These are phyloP conservation scores for Penicillium sp. DNA, from an alignment of 2,329 filamentous ascomycete species.

Conservation along the genomic window DNA sequence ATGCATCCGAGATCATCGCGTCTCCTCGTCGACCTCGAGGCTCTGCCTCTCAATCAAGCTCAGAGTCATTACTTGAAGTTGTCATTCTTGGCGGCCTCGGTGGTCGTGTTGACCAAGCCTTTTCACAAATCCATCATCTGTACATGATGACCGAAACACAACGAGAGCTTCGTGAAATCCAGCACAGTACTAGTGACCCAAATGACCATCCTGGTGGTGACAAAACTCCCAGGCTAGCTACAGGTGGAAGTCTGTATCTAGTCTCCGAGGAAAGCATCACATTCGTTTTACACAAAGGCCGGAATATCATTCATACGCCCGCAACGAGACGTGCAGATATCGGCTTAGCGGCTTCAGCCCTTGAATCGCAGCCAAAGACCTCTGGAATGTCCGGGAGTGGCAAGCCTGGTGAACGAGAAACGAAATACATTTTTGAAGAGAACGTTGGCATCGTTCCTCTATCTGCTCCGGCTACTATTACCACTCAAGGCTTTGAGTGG, in stretches of 20 bases:
- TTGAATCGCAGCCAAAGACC: not conserved
- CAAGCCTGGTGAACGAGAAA: slow-evolving; percentile 20
- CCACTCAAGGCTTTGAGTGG: slow-evolving; percentile 82
- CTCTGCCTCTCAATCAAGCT: slow-evolving; percentile 4
- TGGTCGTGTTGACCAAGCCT: slow-evolving; percentile 87
- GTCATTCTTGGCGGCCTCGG: slow-evolving; percentile 81
- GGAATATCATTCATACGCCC: slow-evolving; percentile 67
- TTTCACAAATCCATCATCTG: slow-evolving; percentile 86
- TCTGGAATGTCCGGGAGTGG: slow-evolving; percentile 6
- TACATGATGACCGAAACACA: slow-evolving; percentile 52
- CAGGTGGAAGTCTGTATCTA: slow-evolving; percentile 68
- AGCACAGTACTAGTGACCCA: not conserved
- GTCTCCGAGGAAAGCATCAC: slow-evolving; percentile 79
- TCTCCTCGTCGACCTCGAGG: slow-evolving; percentile 11
- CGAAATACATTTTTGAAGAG: slow-evolving; percentile 61
- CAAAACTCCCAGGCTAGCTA: not conserved
- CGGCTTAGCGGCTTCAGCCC: not conserved
- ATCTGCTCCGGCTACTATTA: slow-evolving; percentile 74
- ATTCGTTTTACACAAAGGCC: slow-evolving; percentile 71
- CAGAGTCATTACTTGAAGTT: slow-evolving; percentile 55
- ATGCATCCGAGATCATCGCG: slow-evolving; percentile 27
- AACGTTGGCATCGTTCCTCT: slow-evolving; percentile 86
- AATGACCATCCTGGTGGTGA: not conserved
- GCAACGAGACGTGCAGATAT: slow-evolving; percentile 29
- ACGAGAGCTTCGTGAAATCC: slow-evolving; percentile 9